A percentile compares a stretch with the other conserved stretches of the same genome.
phyloP scores from a whole-genome alignment of 2,329 filamentous ascomycete genomes.

The Diaporthe nobilis region DNA sequence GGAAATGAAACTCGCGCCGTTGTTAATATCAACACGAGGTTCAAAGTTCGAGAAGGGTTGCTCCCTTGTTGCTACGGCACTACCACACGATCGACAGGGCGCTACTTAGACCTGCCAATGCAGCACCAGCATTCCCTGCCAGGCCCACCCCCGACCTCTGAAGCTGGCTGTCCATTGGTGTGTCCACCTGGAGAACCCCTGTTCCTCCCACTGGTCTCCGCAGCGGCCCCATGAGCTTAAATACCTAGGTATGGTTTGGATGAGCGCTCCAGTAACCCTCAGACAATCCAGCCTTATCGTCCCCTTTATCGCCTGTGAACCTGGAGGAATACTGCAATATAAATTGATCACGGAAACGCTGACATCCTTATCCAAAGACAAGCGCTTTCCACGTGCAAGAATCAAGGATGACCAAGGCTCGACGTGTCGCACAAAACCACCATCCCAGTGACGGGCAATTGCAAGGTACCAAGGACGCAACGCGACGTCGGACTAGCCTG shows the following conservation, averaged over 20 bases:
- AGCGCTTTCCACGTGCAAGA: not conserved
- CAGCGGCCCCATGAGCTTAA: slow-evolving; percentile 37
- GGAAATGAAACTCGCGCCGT: not conserved
- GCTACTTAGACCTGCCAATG: slow-evolving; percentile 7
- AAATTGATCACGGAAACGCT: not conserved
- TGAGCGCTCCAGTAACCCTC: not conserved
- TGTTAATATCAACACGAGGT: slow-evolving; percentile 18
- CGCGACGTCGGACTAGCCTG: not conserved
- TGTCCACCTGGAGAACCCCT: slow-evolving; percentile 29
- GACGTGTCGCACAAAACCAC: not conserved
- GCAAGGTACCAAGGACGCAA: no score
- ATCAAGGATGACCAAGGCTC: not conserved
- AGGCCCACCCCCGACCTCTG: not conserved
- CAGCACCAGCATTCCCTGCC: not conserved
- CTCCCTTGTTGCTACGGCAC: slow-evolving; percentile 37
- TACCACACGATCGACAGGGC: slow-evolving; percentile 29
- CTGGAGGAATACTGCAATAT: not conserved
- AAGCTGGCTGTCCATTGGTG: slow-evolving; percentile 4
- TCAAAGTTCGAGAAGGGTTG: slow-evolving; percentile 17
- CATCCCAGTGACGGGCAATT: not conserved
- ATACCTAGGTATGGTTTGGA: not conserved
- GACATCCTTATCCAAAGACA: not conserved
- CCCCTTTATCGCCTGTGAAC: not conserved
- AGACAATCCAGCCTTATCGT: not conserved
- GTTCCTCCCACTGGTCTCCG: slow-evolving; percentile 13